Percentiles rank a stretch among this genome's conserved stretches.
These are phyloP conservation scores for Proliferodiscus dingleyae DNA, from an alignment of 2,329 filamentous ascomycete species.

Conservation along the genomic window DNA sequence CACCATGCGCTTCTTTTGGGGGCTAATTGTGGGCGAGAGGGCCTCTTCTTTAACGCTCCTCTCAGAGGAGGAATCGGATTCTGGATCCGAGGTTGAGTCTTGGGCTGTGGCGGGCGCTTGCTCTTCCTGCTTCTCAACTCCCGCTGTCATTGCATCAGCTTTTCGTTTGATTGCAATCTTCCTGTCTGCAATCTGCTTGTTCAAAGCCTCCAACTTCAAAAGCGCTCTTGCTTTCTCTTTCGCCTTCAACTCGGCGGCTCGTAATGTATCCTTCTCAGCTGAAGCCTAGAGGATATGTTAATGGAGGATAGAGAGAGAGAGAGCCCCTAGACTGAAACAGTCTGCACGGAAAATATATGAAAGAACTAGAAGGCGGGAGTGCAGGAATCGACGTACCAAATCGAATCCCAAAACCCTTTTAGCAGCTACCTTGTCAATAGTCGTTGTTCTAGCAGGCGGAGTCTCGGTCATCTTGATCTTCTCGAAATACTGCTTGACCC, in stretches of 20 bases:
- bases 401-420: conserved; percentile 78
- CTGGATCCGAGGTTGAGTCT: conserved; percentile 14
- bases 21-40: conserved; percentile 1
- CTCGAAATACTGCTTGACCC: conserved; percentile 85
- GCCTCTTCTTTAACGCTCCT: conserved; percentile 5
- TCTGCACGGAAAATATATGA: background rate
- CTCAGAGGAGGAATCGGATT: conserved; percentile 11
- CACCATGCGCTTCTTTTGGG: conserved; percentile 30
- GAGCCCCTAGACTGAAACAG: background rate
- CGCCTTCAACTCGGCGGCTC: conserved; percentile 44
- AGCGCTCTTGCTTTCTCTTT: conserved; percentile 46
- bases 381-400: conserved; percentile 48
- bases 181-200: conserved; percentile 33
- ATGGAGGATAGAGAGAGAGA: background rate
- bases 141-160: conserved; percentile 14
- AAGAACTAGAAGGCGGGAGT: background rate
- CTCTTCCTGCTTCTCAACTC: background rate
- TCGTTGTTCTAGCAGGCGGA: conserved; percentile 46
- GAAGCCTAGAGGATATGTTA: conserved; percentile 26
- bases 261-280: conserved; percentile 46
- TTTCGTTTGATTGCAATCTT: conserved; percentile 31
- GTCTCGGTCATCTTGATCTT: conserved; percentile 81
- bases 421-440: conserved; percentile 69
- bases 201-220: conserved; percentile 40
- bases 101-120: background rate